Evolutionary conservation across 2,329 filamentous ascomycete genomes (phyloP), one percentile per base, ranked within the genome.

Genomic region (Hymenoscyphus fraxineus): DNA sequence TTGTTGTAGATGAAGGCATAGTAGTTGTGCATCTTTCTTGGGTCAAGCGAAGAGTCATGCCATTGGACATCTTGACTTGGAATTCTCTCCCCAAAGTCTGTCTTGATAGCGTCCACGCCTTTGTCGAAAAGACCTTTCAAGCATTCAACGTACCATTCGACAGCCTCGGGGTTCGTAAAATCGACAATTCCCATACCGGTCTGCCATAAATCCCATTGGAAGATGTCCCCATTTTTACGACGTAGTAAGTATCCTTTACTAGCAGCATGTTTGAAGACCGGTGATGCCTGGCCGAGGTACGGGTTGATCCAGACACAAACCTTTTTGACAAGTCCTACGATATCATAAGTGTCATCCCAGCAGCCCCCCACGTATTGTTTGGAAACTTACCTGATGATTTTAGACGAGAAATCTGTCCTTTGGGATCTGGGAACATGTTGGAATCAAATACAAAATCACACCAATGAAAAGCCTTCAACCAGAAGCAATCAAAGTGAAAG

Each of bases 201-300:
- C 70, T 88, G 85, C 85, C 85, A 88, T 15, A 85, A 76, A 68
- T 88, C 85, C 84, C 84, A 87, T 73, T 88, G 85, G 79, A 83
- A 88, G 22, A 88, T 78, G 61, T 84, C 81, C 3, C 83, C 84
- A 67, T 87, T 80, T 39, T 80, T 82, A 16, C 84, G 81, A 76
- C 84, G 85, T 64, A 88, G 80, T 32, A 88, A 78, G 67, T 85
- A 88, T 0, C 84, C 83, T 58, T 84, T 85, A 65, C 79, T 77
- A 61, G 79, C 80, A 66, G 85, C 85, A 65, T 83, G 79, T 35
- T 79, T 76, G 74, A 88, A 88, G 0, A 88, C 74, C 0, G 83
- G 82, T 1, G 83, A 86, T 6, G 84, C 83, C 74, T 88, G 85
- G 1, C 80, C 84, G 5, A 88, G 77, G 71, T 88, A 88, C 0